Evolutionary conservation across 2,329 filamentous ascomycete species (phyloP).

Genomic region (Fusarium stilboides): DNA sequence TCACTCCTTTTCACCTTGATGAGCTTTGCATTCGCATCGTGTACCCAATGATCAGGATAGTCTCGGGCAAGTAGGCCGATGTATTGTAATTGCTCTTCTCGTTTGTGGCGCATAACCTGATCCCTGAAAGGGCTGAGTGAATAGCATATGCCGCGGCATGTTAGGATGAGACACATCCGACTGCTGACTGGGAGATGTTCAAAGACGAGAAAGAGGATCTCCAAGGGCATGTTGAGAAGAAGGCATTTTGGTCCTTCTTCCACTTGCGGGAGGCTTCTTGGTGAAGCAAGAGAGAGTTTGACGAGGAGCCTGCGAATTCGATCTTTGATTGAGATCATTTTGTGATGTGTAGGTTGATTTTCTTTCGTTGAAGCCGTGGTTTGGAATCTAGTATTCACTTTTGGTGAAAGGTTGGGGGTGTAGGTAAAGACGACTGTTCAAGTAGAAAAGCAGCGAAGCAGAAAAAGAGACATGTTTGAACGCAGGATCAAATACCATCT

Average conservation of each 20-base stretch:
- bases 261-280: background rate
- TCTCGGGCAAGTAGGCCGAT: background rate
- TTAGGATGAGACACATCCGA: slow-evolving; percentile 5
- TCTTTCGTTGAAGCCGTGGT: background rate
- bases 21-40: background rate
- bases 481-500: too few relatives aligned
- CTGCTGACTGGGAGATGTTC: background rate
- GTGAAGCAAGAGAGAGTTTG: too few relatives aligned
- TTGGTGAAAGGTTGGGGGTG: background rate
- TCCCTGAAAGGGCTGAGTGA: background rate
- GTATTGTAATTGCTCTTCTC: background rate
- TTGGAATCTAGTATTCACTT: background rate
- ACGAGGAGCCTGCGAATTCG: accelerated
- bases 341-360: background rate
- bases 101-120: accelerated
- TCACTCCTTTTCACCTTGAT: background rate
- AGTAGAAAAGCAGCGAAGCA: background rate
- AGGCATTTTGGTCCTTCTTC: background rate
- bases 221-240: slow-evolving; percentile 8
- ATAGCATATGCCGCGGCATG: background rate
- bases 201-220: background rate
- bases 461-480: background rate
- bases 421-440: background rate
- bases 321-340: background rate
- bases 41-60: slow-evolving; percentile 12